A percentile compares a stretch with the other conserved stretches of the same genome.
These are phyloP conservation scores for Apiotrichum montevideense DNA, from an alignment of 1,284 basidiomycete genomes.

Conservation along the genomic window DNA sequence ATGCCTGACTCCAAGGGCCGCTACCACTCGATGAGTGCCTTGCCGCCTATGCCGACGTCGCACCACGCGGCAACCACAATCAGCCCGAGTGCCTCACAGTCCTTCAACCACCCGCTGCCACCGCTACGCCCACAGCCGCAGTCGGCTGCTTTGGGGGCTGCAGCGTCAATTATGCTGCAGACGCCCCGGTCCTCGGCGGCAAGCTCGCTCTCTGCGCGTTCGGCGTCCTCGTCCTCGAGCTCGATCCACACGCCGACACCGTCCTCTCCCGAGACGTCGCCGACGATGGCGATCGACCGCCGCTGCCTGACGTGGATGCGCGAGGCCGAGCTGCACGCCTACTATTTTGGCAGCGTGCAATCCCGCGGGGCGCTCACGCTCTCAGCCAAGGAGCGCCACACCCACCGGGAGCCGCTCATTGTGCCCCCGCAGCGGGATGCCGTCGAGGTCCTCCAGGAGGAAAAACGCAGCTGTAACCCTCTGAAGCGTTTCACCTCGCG, in stretches of 20 bases:
- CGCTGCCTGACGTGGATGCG: conserved; percentile 16
- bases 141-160: too few relatives aligned
- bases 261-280: not conserved
- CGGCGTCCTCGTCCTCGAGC: not conserved
- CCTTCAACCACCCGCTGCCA: too few relatives aligned
- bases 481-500: not conserved
- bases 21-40: too few relatives aligned
- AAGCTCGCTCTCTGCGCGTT: not conserved
- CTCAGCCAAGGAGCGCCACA: not conserved
- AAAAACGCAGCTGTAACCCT: conserved; percentile 1
- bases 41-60: too few relatives aligned
- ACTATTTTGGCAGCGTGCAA: conserved; percentile 12
- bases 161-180: too few relatives aligned
- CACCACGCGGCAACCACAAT: too few relatives aligned
- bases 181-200: not conserved
- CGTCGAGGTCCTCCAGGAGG: conserved; percentile 9
- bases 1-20: too few relatives aligned
- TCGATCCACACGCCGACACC: not conserved
- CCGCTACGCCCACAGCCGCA: too few relatives aligned
- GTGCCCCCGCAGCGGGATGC: not conserved
- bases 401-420: not conserved
- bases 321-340: conserved; percentile 12
- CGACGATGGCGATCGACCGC: conserved; percentile 9
- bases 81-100: too few relatives aligned
- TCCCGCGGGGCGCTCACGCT: not conserved